These are phyloP conservation scores for Pythium volutum DNA, from an alignment of 352 stramenopile genomes.

Conservation along the genomic window DNA sequence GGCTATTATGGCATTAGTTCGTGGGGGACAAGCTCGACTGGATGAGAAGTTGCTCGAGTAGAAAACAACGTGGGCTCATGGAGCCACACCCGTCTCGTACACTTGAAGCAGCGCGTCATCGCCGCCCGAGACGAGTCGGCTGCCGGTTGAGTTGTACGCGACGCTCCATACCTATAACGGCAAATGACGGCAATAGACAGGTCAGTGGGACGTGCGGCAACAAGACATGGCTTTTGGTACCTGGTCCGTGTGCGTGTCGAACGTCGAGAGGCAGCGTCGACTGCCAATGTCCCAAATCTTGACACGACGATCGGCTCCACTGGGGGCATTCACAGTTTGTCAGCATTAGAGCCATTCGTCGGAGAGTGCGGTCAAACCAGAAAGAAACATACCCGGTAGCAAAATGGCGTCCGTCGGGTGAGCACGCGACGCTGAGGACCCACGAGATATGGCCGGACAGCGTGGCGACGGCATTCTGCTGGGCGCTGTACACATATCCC, in stretches of 20 bases:
- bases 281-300: constrained; percentile 92
- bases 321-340: constrained; percentile 16
- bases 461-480: constrained; percentile 77
- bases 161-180: constrained; percentile 83
- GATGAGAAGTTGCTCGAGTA: too few species aligned
- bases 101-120: constrained; percentile 89
- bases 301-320: constrained; percentile 84
- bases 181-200: neutral
- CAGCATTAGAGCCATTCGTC: neutral
- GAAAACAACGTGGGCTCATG: constrained; percentile 12
- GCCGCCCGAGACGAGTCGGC: constrained; percentile 82
- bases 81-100: constrained; percentile 70
- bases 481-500: constrained; percentile 30
- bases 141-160: constrained; percentile 85
- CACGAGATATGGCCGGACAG: constrained; percentile 88
- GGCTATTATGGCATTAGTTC: too few species aligned
- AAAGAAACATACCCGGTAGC: constrained; percentile 57
- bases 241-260: constrained; percentile 90
- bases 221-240: constrained; percentile 23
- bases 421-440: constrained; percentile 85
- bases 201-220: neutral
- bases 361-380: too few species aligned
- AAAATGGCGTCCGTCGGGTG: constrained; percentile 81
- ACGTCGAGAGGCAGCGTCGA: constrained; percentile 85
- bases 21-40: too few species aligned